Percentiles rank a stretch among this genome's conserved stretches.
phyloP scores from a whole-genome alignment of 768 basidiomycete species.

The Infundibulicybe gibba region DNA sequence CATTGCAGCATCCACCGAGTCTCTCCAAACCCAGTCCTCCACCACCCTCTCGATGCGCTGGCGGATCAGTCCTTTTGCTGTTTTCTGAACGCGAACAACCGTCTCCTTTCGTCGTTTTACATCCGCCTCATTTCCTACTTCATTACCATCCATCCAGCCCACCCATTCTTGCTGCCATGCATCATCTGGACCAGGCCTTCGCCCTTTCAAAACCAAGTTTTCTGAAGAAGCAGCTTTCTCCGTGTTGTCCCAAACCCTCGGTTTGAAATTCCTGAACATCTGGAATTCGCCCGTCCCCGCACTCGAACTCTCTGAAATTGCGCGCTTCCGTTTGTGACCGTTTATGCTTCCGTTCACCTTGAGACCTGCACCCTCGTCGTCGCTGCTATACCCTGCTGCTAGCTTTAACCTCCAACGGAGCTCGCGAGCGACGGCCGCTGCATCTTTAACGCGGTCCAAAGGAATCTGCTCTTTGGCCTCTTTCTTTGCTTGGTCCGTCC shows the following conservation, averaged over 20 bases:
- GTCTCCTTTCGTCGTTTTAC: conserved; percentile 44
- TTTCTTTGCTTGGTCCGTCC: conserved; percentile 66
- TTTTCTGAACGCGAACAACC: conserved; percentile 56
- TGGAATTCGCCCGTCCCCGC: conserved; percentile 9
- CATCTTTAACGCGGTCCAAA: conserved; percentile 76
- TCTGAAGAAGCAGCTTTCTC: conserved; percentile 38
- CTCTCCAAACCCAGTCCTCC: conserved; percentile 65
- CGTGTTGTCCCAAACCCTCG: conserved; percentile 60
- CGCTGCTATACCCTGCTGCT: conserved; percentile 59
- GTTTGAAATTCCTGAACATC: conserved; percentile 65
- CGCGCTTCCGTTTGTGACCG: conserved; percentile 40
- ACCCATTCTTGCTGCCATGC: conserved; percentile 46
- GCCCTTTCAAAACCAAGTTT: conserved; percentile 30
- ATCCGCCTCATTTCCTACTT: conserved; percentile 31
- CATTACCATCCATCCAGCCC: conserved; percentile 23
- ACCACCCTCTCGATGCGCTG: conserved; percentile 67
- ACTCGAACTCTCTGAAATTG: conserved; percentile 17
- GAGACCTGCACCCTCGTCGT: conserved; percentile 50
- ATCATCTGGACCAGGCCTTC: conserved; percentile 31
- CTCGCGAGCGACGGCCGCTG: conserved; percentile 77
- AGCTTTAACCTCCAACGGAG: conserved; percentile 77
- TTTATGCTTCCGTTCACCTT: conserved; percentile 19
- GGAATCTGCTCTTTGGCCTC: conserved; percentile 83
- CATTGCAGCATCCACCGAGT: neutral
- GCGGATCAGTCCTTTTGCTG: conserved; percentile 56